Evolutionary conservation across 768 basidiomycete species (phyloP).

Genomic region (Dentipellis fragilis): DNA sequence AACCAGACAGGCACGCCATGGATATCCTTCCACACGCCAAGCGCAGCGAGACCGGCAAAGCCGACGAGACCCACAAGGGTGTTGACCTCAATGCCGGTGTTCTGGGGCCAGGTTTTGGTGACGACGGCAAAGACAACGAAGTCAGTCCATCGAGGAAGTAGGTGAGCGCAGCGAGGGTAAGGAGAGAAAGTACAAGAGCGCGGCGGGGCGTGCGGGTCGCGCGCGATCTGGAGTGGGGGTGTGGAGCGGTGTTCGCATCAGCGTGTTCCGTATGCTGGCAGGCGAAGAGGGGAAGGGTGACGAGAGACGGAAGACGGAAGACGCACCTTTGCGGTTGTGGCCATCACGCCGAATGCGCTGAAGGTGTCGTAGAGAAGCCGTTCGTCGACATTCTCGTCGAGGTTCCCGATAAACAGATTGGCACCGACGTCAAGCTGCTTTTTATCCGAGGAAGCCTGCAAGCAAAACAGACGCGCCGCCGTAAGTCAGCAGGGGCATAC

Average conservation of each 20-base stretch:
- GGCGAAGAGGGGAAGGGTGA: background rate
- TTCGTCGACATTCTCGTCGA: conserved; percentile 95
- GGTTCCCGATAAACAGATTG: conserved; percentile 90
- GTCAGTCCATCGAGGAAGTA: conserved; percentile 73
- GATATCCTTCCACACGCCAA: conserved; percentile 75
- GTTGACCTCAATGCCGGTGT: conserved; percentile 58
- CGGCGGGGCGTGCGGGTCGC: conserved; percentile 66
- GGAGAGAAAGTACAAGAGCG: conserved; percentile 58
- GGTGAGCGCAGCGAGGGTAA: conserved; percentile 60
- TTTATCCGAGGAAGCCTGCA: conserved; percentile 92
- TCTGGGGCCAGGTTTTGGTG: conserved; percentile 51
- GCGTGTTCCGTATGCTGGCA: background rate
- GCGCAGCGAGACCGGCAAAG: conserved; percentile 60
- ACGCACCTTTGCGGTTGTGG: conserved; percentile 78
- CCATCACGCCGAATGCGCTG: conserved; percentile 88
- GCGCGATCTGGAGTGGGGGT: conserved; percentile 56
- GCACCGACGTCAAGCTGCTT: conserved; percentile 97
- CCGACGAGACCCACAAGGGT: conserved; percentile 59
- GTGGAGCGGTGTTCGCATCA: background rate
- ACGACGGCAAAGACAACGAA: conserved; percentile 55
- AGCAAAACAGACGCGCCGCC: background rate
- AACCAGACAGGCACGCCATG: conserved; percentile 63
- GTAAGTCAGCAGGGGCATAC: background rate
- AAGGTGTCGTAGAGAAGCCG: conserved; percentile 90
- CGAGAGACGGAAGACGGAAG: too few relatives aligned